Conservation (phyloP, 1,284 basidiomycete species). For the Puccinia horiana region DNA sequence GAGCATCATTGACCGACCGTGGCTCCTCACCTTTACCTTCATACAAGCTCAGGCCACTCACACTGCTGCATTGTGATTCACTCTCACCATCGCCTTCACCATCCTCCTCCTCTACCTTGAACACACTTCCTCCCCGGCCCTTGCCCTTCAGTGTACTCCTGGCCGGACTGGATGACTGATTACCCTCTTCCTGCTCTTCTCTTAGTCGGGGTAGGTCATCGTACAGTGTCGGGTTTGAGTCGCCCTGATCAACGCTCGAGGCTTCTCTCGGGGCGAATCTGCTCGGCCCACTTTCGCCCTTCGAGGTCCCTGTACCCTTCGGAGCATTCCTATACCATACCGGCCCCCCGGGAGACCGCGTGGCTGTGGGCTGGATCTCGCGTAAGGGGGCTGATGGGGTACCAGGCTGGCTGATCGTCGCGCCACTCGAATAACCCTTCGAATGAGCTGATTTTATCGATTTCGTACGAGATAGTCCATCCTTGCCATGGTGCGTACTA, state of each 20-base stretch:
- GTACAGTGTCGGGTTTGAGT: constrained; percentile 36
- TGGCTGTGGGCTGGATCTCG: constrained; percentile 24
- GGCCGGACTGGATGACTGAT: constrained; percentile 26
- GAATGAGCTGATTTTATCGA: background rate
- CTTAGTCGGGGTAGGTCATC: constrained; percentile 22
- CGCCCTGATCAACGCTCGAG: background rate
- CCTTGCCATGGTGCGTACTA: constrained; percentile 8
- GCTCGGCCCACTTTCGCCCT: constrained; percentile 3
- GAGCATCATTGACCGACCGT: background rate
- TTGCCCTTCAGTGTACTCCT: constrained; percentile 44
- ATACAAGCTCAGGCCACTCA: constrained; percentile 38
- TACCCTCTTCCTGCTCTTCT: background rate
- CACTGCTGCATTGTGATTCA: constrained; percentile 39
- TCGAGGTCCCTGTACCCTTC: background rate
- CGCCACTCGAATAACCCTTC: background rate
- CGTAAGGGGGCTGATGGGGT: constrained; percentile 15
- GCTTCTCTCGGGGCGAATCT: background rate
- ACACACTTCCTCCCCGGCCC: background rate
- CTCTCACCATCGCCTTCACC: constrained; percentile 5
- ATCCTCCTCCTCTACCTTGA: constrained; percentile 21
- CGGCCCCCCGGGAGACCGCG: constrained; percentile 37
- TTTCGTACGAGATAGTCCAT: constrained; percentile 13
- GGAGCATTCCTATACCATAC: constrained; percentile 38
- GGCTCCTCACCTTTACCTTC: background rate
- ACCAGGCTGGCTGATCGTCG: constrained; percentile 3